Conservation (phyloP, 345 rosid species). For the Salix arbutifolia region DNA sequence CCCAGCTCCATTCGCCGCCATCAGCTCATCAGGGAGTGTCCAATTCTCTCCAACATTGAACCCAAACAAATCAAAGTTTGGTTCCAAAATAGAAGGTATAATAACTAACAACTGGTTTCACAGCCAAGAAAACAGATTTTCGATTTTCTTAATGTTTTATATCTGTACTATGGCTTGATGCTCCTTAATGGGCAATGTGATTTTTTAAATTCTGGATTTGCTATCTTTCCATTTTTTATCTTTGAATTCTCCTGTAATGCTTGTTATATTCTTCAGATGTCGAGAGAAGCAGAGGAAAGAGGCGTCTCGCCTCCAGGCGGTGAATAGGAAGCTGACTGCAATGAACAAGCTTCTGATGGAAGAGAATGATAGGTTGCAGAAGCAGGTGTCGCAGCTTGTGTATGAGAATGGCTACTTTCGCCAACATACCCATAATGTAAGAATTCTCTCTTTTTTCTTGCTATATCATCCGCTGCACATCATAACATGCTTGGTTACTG, state of each 20-base stretch:
- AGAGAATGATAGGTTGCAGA: slow-evolving; percentile 98
- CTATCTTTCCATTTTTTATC: neutral
- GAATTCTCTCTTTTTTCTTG: neutral
- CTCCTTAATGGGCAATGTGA: neutral
- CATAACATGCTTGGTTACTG: neutral
- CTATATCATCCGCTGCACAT: neutral
- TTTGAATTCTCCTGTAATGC: neutral
- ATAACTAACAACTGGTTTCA: neutral
- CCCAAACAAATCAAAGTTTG: slow-evolving; percentile 99
- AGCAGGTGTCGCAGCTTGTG: slow-evolving; percentile 97
- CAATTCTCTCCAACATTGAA: slow-evolving; percentile 97
- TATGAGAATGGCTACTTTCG: slow-evolving; percentile 97
- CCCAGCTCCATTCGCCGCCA: slow-evolving; percentile 99
- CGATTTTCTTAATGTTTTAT: neutral
- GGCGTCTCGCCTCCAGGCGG: slow-evolving; percentile 95
- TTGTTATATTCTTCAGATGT: slow-evolving; percentile 52
- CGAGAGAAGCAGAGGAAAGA: slow-evolving; percentile 99
- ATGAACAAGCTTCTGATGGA: slow-evolving; percentile 99
- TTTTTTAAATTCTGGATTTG: neutral
- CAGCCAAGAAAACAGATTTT: slow-evolving; percentile 1
- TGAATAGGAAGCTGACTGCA: slow-evolving; percentile 89
- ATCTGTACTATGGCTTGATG: neutral
- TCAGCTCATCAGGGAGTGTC: slow-evolving; percentile 96
- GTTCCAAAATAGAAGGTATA: slow-evolving; percentile 98
- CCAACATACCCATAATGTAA: slow-evolving; percentile 83